Base-by-base conservation (phyloP, 306 rosid species). In the Gleditsia sinensis region DNA sequence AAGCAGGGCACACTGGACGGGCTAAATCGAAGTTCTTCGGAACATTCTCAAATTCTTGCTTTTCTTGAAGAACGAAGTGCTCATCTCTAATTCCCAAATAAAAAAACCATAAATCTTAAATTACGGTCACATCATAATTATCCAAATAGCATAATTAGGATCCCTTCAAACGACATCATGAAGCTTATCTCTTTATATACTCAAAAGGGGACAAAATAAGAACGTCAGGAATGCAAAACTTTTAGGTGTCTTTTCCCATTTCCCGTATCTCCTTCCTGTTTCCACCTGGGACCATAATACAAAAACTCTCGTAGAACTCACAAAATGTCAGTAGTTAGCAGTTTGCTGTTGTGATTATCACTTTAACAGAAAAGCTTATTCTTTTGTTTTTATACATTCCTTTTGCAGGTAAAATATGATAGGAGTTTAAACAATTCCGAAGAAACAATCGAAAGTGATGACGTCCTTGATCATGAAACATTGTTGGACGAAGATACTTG, bases 401-500 rank as follows among this genome's bases (percentile, higher is more conserved):
- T 63, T 54, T 56, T 75, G 82, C 87, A 88, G 96, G 90, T 74
- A 71, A 75, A 66, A 46, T 70, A 61, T 55, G 89, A 82, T 74
- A 55, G 48, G 8, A 69, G 2, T 71, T 32, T 32, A 33, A 64
- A 39, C 28, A 75, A 46, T 50, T 42, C 86, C 20, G 86, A 84
- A 55, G 92, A 80, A 72, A 63, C 82, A 28, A 36, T 71, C 23
- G 87, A 82, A 65, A 75, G 77, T 19, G 48, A 73, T 65, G 84
- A 67, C 80, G 75, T 83, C 40, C 27, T 59, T 46, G 92, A 88
- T 70, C 73, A 90, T 36, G 90, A 84, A 81, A 86, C 83, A 7
- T 75, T 90, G 79, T 62, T 90, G 72, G 88, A 85, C 24, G 87
- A 84, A 23, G 92, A 88, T 82, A 48, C 72, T 49, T 83, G 32